phyloP scores from a whole-genome alignment of 441 rosid species.

The Erysimum cheiri region DNA sequence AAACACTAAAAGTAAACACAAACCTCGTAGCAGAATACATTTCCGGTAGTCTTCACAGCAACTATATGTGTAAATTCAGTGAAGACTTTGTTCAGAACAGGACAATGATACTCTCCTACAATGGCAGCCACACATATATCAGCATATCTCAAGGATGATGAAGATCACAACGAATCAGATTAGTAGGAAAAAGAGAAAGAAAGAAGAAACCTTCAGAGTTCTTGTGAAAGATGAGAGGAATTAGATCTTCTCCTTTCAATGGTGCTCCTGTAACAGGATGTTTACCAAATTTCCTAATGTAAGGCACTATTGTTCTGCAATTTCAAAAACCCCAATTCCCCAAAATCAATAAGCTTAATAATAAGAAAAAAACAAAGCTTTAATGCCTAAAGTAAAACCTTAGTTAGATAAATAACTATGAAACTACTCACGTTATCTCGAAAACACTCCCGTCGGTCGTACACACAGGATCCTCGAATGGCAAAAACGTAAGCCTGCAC shows the following conservation, averaged over 20 bases:
- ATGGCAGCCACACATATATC: conserved; percentile 21
- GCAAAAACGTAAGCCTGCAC: conserved; percentile 90
- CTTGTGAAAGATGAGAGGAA: conserved; percentile 79
- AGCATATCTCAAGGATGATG: conserved; percentile 22
- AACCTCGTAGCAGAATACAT: conserved; percentile 93
- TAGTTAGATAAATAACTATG: background rate
- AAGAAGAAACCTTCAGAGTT: conserved; percentile 71
- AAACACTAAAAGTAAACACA: conserved; percentile 7
- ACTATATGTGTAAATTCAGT: conserved; percentile 91
- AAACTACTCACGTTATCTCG: conserved; percentile 68
- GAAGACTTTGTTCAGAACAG: conserved; percentile 90
- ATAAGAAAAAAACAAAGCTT: background rate
- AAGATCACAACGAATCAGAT: background rate
- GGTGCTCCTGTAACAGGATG: conserved; percentile 85
- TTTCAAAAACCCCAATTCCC: conserved; percentile 10
- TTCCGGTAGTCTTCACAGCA: conserved; percentile 89
- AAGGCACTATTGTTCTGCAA: conserved; percentile 80
- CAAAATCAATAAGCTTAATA: conserved; percentile 19
- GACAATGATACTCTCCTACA: conserved; percentile 90
- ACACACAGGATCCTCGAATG: conserved; percentile 82
- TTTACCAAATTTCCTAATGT: conserved; percentile 80
- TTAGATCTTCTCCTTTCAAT: conserved; percentile 77
- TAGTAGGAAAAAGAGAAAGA: background rate
- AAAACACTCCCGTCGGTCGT: conserved; percentile 88
- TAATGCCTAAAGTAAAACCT: background rate